A percentile compares a stretch with the other conserved stretches of the same genome.
Conservation (phyloP, 78 protist genomes). For the Dictyostelium brefeldianum region DNA sequence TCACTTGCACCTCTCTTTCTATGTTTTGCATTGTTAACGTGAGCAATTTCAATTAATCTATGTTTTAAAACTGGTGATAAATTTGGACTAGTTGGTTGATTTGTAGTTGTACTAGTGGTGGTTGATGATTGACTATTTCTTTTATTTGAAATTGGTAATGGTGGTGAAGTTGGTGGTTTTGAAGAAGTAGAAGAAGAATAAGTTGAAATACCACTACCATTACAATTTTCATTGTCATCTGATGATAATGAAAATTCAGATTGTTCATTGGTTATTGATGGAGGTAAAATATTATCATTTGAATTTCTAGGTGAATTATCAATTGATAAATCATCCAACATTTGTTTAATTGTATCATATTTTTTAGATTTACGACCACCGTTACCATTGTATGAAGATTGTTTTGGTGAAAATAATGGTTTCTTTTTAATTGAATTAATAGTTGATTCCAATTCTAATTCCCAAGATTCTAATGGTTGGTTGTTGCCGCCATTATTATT, state of each 20-base stretch:
- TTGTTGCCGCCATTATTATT: neutral
- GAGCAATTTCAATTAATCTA: constrained; percentile 35
- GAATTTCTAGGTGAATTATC: neutral
- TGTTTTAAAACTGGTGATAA: constrained; percentile 32
- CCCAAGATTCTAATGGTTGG: constrained; percentile 49
- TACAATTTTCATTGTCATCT: neutral
- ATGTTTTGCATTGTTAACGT: constrained; percentile 7
- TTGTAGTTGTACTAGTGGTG: neutral
- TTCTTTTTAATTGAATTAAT: constrained; percentile 31
- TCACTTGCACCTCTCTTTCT: constrained; percentile 58
- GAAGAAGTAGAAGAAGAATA: neutral
- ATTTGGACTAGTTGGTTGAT: neutral
- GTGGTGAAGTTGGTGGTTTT: constrained; percentile 1
- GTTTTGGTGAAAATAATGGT: constrained; percentile 22
- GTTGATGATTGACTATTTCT: neutral
- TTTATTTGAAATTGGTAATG: neutral
- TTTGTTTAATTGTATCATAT: constrained; percentile 15
- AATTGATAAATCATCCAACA: constrained; percentile 3
- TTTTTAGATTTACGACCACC: neutral
- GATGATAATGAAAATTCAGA: neutral
- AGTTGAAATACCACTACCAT: neutral
- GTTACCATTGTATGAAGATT: neutral
- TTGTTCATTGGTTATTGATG: neutral
- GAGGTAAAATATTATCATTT: neutral
- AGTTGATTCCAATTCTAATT: constrained; percentile 37